Percentiles rank a stretch among this genome's conserved stretches.
These are phyloP conservation scores for Naganishia onofrii DNA, from an alignment of 768 basidiomycete species.

Conservation along the genomic window DNA sequence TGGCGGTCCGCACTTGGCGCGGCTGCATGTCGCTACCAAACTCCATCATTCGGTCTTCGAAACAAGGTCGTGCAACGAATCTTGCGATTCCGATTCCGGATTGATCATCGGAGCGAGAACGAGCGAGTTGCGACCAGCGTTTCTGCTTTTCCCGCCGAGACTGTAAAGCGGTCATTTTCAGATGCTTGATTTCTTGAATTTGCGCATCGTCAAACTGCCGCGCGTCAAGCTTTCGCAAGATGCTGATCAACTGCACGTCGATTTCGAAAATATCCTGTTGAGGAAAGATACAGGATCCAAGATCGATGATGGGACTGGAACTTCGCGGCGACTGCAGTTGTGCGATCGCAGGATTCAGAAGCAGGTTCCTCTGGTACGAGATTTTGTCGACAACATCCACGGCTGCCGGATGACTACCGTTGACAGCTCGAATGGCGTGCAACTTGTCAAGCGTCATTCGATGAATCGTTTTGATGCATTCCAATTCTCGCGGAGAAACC, in stretches of 20 bases:
- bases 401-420: slow-evolving; percentile 9
- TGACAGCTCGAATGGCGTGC: slow-evolving; percentile 20
- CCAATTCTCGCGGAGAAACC: background rate
- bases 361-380: slow-evolving; percentile 13
- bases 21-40: slow-evolving; percentile 9
- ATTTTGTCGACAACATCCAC: slow-evolving; percentile 7
- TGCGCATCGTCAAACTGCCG: background rate
- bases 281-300: slow-evolving; percentile 18
- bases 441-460: slow-evolving; percentile 19
- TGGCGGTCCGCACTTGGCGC: background rate
- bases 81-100: background rate
- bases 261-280: slow-evolving; percentile 6
- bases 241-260: slow-evolving; percentile 10
- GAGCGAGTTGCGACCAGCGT: slow-evolving; percentile 1
- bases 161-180: slow-evolving; percentile 8
- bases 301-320: slow-evolving; percentile 11
- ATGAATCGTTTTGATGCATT: slow-evolving; percentile 10
- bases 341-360: slow-evolving; percentile 9
- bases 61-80: slow-evolving; percentile 13
- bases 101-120: background rate
- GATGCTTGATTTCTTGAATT: slow-evolving; percentile 16
- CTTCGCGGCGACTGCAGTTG: slow-evolving; percentile 6
- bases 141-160: slow-evolving; percentile 8
- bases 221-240: slow-evolving; percentile 12
- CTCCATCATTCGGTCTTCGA: slow-evolving; percentile 14